These are phyloP conservation scores for Ascoidea rubescens DNA, from an alignment of 805 yeast genomes.

Conservation along the genomic window DNA sequence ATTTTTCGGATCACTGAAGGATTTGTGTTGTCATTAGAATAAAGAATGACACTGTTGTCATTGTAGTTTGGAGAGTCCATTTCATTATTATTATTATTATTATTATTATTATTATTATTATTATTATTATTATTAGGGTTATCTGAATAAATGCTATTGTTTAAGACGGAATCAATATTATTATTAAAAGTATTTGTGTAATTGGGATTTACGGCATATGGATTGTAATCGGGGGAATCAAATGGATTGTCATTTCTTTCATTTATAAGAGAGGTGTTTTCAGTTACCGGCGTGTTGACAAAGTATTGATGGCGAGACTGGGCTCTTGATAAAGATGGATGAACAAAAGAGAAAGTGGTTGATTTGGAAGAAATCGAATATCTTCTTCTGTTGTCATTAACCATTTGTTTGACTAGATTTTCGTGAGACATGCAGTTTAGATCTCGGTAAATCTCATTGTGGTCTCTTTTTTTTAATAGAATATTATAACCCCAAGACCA, in stretches of 20 bases:
- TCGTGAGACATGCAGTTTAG: constrained; percentile 5
- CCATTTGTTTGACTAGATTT: background rate
- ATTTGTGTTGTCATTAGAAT: background rate
- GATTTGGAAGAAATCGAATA: background rate
- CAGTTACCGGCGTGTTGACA: background rate
- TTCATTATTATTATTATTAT: no score
- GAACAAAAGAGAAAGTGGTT: background rate
- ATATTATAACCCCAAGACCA: constrained; percentile 85
- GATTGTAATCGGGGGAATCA: no score
- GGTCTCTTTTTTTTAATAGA: constrained; percentile 38
- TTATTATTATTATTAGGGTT: no score
- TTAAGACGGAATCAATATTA: no score
- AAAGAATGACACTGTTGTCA: background rate
- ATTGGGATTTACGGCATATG: background rate
- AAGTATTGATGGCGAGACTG: background rate
- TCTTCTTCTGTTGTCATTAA: background rate
- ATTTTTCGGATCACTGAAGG: background rate
- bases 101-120: no score
- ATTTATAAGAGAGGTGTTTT: no score
- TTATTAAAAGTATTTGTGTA: background rate
- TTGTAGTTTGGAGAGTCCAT: background rate
- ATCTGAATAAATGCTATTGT: background rate
- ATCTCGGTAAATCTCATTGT: constrained; percentile 5
- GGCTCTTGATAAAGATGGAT: background rate
- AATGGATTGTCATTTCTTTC: no score